Conservation (phyloP, 768 basidiomycete species). For the Xerocomus brunneocitrinus region DNA sequence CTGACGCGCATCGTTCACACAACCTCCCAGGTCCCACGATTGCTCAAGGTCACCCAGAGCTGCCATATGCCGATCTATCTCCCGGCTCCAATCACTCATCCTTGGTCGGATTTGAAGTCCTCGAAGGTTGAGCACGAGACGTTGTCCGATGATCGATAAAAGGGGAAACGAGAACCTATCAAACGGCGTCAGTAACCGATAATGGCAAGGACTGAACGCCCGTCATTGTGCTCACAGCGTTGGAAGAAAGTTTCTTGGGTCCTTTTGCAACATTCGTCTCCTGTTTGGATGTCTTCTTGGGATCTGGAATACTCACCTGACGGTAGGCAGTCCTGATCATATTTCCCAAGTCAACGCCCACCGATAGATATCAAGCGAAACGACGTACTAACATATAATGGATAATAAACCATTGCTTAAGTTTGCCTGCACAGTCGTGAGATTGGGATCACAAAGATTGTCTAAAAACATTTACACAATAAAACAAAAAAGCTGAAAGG, state of each 20-base stretch:
- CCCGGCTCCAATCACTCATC: slow-evolving; percentile 7
- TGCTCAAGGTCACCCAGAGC: not conserved
- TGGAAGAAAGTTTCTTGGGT: slow-evolving; percentile 12
- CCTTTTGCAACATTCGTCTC: slow-evolving; percentile 3
- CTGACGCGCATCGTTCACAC: not conserved
- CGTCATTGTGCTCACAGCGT: slow-evolving; percentile 5
- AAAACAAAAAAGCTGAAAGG: slow-evolving; percentile 13
- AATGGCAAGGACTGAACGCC: not conserved
- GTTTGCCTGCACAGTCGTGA: slow-evolving; percentile 1
- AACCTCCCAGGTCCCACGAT: not conserved
- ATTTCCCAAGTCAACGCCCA: not conserved
- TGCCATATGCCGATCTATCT: not conserved
- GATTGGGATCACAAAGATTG: not conserved
- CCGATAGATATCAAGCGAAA: not conserved
- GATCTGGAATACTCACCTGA: slow-evolving; percentile 5
- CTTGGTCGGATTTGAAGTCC: slow-evolving; percentile 1
- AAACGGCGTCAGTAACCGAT: not conserved
- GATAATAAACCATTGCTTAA: slow-evolving; percentile 4
- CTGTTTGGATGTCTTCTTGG: not conserved
- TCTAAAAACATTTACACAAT: slow-evolving; percentile 2
- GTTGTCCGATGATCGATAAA: slow-evolving; percentile 18
- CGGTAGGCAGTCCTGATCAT: slow-evolving; percentile 7
- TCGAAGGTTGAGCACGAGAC: slow-evolving; percentile 20
- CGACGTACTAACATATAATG: slow-evolving; percentile 15
- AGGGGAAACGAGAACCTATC: slow-evolving; percentile 9